Conservation (phyloP, 2,329 filamentous ascomycete species). For the Escovopsis sp. region DNA sequence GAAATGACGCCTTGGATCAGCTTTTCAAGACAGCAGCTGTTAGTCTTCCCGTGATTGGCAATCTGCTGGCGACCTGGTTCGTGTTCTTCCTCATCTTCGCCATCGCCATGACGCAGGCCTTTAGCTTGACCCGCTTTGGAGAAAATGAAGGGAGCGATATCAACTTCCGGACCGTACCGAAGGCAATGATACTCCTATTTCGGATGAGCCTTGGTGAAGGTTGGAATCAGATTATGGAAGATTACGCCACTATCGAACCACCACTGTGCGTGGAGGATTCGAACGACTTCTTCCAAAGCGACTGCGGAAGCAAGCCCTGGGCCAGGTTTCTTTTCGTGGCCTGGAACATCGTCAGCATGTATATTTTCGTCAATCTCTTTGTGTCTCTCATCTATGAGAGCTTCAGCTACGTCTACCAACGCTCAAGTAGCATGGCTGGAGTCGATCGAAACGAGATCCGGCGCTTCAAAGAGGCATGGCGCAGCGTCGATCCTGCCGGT, state of each 20-base stretch:
- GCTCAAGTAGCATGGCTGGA: conserved; percentile 79
- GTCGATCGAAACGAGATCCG: conserved; percentile 89
- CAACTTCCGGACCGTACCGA: conserved; percentile 89
- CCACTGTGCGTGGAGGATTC: conserved; percentile 63
- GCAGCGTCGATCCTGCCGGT: conserved; percentile 82
- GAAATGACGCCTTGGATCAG: conserved; percentile 94
- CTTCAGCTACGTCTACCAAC: conserved; percentile 97
- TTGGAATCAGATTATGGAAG: conserved; percentile 96
- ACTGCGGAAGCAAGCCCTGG: conserved; percentile 86
- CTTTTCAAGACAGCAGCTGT: conserved; percentile 97
- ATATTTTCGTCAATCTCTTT: conserved; percentile 96
- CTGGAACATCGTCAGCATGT: conserved; percentile 99
- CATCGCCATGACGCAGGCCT: conserved; percentile 90
- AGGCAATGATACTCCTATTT: conserved; percentile 85
- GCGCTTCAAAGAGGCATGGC: conserved; percentile 97
- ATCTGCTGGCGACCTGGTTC: conserved; percentile 90
- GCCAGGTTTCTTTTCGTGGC: conserved; percentile 79
- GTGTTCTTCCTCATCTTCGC: conserved; percentile 93
- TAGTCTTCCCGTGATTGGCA: conserved; percentile 78
- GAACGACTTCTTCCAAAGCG: conserved; percentile 62
- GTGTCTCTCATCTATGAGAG: conserved; percentile 98
- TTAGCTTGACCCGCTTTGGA: conserved; percentile 85
- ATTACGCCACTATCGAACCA: conserved; percentile 66
- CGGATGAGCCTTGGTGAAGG: conserved; percentile 87
- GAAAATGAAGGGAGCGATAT: conserved; percentile 57